Evolutionary conservation across 169 alveolate genomes (phyloP), one percentile per base, ranked within the genome.

Genomic region (Babesia bigemina): DNA sequence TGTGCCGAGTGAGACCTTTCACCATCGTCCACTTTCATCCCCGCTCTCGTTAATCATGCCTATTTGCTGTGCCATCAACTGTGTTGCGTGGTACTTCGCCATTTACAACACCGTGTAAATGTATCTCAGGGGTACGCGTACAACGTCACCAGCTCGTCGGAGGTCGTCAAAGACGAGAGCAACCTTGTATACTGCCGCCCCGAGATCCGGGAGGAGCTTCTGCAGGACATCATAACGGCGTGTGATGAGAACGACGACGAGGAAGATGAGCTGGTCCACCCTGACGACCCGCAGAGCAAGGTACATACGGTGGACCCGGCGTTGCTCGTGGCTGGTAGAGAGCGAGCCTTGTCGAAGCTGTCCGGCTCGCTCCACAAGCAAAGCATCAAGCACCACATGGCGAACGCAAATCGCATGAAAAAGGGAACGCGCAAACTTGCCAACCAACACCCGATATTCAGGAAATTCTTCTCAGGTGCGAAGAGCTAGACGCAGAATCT

Each of bases 71-170:
- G 9, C 9, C 56, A 8, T 49, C 8, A 2, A 16, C 19, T 47
- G 7, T 49, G 2, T 49, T 4, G 19, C 6, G 56, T 49, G 26
- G 7, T 19, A 4, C 22, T 49, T 50, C 28, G 58, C 58, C 8
- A 22, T n/a, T n/a, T 3, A 22, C 58, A 50, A 50, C 24, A 50
- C 21, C 58, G 24, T 17, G 28, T 33, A 17, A 26, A 21, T n/a
- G n/a, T 22, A 1, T 13, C 29, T 67, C 55, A 81, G 88, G 93
- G 93, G 9, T 89, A 89, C 69, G 91, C 93, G 7, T 89, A 89
- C 73, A 85, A 89, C 76, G 93, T 89, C 22, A 85, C 86, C 52
- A 89, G 93, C 78, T 88, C 86, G 45, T 58, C 87, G 47, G 86
- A 82, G 28, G 83, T 89, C 47, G 92, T 83, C 65, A 85, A 82